phyloP scores from a whole-genome alignment of 179 eudicot species.

The Camellia oleifera region DNA sequence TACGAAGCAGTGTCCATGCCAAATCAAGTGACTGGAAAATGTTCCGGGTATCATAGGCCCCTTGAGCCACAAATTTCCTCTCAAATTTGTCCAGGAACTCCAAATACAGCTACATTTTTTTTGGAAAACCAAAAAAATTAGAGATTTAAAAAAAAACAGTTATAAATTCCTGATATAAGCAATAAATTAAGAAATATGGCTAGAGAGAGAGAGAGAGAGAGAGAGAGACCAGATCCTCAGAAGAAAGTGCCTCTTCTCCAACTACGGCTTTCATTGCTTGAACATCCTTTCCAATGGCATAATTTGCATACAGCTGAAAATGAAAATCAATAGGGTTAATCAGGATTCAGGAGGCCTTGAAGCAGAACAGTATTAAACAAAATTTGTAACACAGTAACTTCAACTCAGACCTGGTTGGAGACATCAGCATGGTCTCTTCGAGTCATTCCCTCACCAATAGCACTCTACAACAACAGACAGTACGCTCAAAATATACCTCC shows the following conservation, averaged over 20 bases:
- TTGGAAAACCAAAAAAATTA: neutral
- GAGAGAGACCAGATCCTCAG: conserved; percentile 78
- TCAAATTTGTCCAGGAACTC: conserved; percentile 75
- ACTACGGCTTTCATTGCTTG: conserved; percentile 99
- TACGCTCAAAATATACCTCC: neutral
- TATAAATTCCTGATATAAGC: neutral
- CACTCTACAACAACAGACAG: conserved; percentile 57
- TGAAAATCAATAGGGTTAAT: neutral
- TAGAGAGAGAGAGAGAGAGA: neutral
- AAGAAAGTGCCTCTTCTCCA: conserved; percentile 98
- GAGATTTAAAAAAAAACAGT: neutral
- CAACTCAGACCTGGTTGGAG: conserved; percentile 69
- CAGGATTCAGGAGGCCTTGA: neutral
- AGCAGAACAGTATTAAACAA: no score
- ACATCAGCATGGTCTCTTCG: conserved; percentile 96
- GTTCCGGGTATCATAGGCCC: conserved; percentile 73
- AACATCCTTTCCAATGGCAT: conserved; percentile 97
- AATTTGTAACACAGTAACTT: neutral
- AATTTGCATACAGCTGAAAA: conserved; percentile 83
- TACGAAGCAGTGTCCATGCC: conserved; percentile 71
- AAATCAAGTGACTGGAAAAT: conserved; percentile 72
- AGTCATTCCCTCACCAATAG: conserved; percentile 99
- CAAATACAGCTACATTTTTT: conserved; percentile 46
- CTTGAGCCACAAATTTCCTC: conserved; percentile 72
- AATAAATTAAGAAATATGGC: neutral